Percentiles rank a stretch among this genome's conserved stretches.
phyloP scores from a whole-genome alignment of 345 rosid species.

The Hypericum perforatum region DNA sequence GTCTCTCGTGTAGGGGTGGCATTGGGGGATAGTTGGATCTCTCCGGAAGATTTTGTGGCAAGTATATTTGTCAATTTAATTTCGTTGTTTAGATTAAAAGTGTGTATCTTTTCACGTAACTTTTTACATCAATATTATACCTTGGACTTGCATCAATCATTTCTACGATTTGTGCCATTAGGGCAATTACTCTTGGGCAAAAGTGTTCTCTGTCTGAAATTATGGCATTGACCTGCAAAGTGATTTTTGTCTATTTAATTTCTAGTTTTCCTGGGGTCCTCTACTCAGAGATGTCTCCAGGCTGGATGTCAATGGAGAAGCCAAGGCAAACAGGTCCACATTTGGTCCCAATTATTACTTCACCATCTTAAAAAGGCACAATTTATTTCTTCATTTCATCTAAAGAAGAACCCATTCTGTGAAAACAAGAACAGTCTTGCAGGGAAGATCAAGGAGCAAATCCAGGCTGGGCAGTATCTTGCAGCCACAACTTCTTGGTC shows the following conservation, averaged over 20 bases:
- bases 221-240: no score
- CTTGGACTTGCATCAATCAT: no score
- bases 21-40: constrained; percentile 86
- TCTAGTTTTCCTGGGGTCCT: constrained; percentile 88
- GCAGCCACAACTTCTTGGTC: constrained; percentile 64
- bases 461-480: constrained; percentile 29
- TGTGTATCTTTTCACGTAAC: background rate
- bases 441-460: constrained; percentile 45
- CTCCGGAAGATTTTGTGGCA: constrained; percentile 91
- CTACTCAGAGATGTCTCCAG: constrained; percentile 67
- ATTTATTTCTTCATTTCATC: no score
- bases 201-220: no score
- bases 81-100: background rate
- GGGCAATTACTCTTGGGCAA: no score
- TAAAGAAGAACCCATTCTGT: no score
- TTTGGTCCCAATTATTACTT: no score
- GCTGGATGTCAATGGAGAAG: constrained; percentile 46
- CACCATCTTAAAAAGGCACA: no score
- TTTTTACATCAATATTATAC: background rate
- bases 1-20: constrained; percentile 47
- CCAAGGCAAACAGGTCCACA: constrained; percentile 44
- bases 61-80: background rate
- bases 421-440: constrained; percentile 33
- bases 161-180: no score
- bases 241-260: no score